These are phyloP conservation scores for Saxophila tyrrhenica DNA, from an alignment of 495 filamentous ascomycete genomes.

Conservation along the genomic window DNA sequence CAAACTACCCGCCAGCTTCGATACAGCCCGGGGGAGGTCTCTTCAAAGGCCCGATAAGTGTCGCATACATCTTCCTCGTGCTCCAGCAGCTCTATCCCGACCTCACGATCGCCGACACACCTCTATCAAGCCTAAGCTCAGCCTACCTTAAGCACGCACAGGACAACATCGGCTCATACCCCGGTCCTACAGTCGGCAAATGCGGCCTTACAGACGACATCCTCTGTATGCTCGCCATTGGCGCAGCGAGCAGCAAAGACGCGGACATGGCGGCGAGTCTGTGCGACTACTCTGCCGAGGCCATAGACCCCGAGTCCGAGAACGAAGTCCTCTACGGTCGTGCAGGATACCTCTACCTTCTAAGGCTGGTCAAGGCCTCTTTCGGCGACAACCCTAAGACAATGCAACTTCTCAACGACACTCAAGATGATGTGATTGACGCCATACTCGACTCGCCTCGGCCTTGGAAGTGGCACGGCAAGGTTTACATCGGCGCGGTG, in stretches of 20 bases:
- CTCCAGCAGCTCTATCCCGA: slow-evolving; percentile 39
- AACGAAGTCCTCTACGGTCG: slow-evolving; percentile 51
- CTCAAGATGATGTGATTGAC: slow-evolving; percentile 34
- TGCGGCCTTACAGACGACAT: slow-evolving; percentile 49
- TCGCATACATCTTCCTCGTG: slow-evolving; percentile 47
- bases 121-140: slow-evolving; percentile 36
- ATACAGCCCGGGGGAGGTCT: slow-evolving; percentile 37
- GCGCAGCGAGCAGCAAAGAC: slow-evolving; percentile 38
- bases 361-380: slow-evolving; percentile 36
- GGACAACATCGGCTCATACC: slow-evolving; percentile 35
- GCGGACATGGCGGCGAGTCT: slow-evolving; percentile 33
- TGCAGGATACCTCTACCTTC: slow-evolving; percentile 49
- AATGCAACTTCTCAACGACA: slow-evolving; percentile 28
- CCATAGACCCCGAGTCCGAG: slow-evolving; percentile 25
- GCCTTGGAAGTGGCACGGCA: slow-evolving; percentile 50
- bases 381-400: slow-evolving; percentile 29
- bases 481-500: slow-evolving; percentile 47
- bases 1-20: slow-evolving; percentile 26
- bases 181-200: slow-evolving; percentile 28
- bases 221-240: slow-evolving; percentile 41
- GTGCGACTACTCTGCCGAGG: slow-evolving; percentile 30
- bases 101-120: slow-evolving; percentile 34
- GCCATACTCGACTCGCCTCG: slow-evolving; percentile 31
- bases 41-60: slow-evolving; percentile 47
- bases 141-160: slow-evolving; percentile 33